Conservation (phyloP, 2,329 filamentous ascomycete genomes). For the Chaetothyriales sp. region DNA sequence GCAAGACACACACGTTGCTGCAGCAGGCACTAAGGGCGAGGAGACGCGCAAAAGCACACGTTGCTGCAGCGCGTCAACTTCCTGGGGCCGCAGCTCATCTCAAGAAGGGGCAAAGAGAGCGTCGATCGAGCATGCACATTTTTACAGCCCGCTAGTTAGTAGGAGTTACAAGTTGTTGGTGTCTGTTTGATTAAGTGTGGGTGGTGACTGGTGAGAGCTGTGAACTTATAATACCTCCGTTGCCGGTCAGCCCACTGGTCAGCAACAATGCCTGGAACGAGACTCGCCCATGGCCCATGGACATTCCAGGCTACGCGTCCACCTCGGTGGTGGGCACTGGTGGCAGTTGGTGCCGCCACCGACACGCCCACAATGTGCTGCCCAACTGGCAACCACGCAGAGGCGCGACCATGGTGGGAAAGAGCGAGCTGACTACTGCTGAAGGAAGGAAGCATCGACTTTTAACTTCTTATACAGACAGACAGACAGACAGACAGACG, state of each 20-base stretch:
- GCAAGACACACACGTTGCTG: not conserved
- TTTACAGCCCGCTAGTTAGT: not conserved
- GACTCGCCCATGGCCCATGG: not conserved
- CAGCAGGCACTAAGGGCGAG: constrained; percentile 7
- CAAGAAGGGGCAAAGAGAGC: not conserved
- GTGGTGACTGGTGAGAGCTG: not conserved
- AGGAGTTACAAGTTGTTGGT: not conserved
- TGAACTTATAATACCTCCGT: not conserved
- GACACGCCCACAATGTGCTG: too few relatives aligned
- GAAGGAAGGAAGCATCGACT: too few relatives aligned
- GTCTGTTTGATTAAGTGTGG: not conserved
- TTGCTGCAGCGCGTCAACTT: not conserved
- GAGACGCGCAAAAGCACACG: not conserved
- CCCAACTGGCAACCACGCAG: too few relatives aligned
- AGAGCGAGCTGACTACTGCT: too few relatives aligned
- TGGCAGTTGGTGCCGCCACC: too few relatives aligned
- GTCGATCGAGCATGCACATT: not conserved
- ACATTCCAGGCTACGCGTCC: not conserved
- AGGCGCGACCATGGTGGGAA: too few relatives aligned
- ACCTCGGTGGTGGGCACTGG: too few relatives aligned
- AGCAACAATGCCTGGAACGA: not conserved
- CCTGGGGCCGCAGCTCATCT: not conserved
- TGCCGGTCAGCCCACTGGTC: not conserved
- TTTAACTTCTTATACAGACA: too few relatives aligned
- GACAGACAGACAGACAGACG: too few relatives aligned